Evolutionary conservation across 768 basidiomycete species (phyloP), one percentile per base, ranked within the genome.

Genomic region (Trametes meyenii): DNA sequence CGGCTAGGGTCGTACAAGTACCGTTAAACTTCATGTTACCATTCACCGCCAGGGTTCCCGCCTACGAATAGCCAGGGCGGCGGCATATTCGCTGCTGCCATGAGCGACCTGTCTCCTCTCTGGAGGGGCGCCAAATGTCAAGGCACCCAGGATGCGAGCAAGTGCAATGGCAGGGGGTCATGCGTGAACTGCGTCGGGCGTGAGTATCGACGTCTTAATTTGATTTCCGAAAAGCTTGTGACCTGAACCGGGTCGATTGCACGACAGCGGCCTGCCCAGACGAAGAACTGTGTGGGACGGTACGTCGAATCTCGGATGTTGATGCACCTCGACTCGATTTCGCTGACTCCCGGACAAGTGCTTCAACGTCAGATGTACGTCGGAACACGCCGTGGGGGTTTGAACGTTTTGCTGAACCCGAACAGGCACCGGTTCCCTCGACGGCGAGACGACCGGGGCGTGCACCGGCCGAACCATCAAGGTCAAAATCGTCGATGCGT

Each of bases 401-500:
- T n/a, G n/a, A n/a, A n/a, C n/a, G n/a, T n/a, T n/a, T n/a, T n/a
- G n/a, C n/a, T n/a, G n/a, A n/a, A n/a, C n/a, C n/a, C n/a, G n/a
- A 24, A 2, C 49, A 71, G 68, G 68, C 53, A 68, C 66, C 12
- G 65, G 69, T 8, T 71, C 72, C 35, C 62, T 72, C 38, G 71
- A 73, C 49, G 70, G 70, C 8, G 72, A 71, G 62, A 66, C 68
- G 10, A 38, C 61, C 13, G 69, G 72, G 38, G 66, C 65, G 6
- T 72, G 71, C 61, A 63, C 71, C n/a, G 70, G 70, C 4, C 69
- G 67, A 11, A 74, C 72, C 1, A 70, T 75, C 62, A 74, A 71
- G 57, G 74, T 75, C 52, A 75, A 73, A 60, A 72, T 74, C 36
- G 67, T 75, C 49, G 74, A 75, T 44, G 73, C 72, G 72, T 67